Percentiles rank a stretch among this genome's conserved stretches.
phyloP scores from a whole-genome alignment of 2,329 filamentous ascomycete genomes.

The Proliferodiscus dingleyae region DNA sequence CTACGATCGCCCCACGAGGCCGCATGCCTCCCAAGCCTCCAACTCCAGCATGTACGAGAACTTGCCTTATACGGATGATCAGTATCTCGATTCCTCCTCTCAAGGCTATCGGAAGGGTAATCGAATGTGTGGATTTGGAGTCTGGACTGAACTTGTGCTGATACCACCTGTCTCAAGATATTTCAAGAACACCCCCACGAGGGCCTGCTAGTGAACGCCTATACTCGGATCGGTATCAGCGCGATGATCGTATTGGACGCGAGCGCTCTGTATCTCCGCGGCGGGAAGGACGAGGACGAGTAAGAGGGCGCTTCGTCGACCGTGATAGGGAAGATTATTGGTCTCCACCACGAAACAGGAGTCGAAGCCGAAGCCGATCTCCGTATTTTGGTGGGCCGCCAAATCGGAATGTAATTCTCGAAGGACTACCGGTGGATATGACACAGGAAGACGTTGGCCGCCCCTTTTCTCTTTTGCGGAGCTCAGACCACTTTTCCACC shows the following conservation, averaged over 20 bases:
- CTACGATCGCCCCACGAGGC: conserved; percentile 16
- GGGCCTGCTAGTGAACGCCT: conserved; percentile 19
- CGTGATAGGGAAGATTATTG: conserved; percentile 31
- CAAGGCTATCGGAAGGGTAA: conserved; percentile 34
- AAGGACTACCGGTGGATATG: conserved; percentile 46
- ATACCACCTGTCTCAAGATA: conserved; percentile 32
- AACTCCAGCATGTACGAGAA: conserved; percentile 42
- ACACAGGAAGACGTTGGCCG: conserved; percentile 48
- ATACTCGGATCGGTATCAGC: conserved; percentile 21
- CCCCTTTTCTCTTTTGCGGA: conserved; percentile 30
- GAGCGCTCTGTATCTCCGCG: conserved; percentile 35
- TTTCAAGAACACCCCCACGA: conserved; percentile 27
- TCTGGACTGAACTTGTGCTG: conserved; percentile 28
- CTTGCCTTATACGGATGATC: conserved; percentile 26
- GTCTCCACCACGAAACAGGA: conserved; percentile 27
- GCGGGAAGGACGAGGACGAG: conserved; percentile 27
- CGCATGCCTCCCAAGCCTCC: conserved; percentile 14
- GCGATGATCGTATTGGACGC: conserved; percentile 31
- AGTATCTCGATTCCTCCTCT: conserved; percentile 17
- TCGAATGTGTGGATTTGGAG: conserved; percentile 28
- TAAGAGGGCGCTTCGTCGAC: conserved; percentile 30
- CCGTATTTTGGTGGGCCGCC: conserved; percentile 34
- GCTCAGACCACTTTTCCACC: conserved; percentile 11
- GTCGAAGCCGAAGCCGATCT: conserved; percentile 31
- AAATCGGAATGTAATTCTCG: conserved; percentile 50